Evolutionary conservation across 2,329 filamentous ascomycete genomes (phyloP), one percentile per base, ranked within the genome.

Genomic region (Xylaria sp.): DNA sequence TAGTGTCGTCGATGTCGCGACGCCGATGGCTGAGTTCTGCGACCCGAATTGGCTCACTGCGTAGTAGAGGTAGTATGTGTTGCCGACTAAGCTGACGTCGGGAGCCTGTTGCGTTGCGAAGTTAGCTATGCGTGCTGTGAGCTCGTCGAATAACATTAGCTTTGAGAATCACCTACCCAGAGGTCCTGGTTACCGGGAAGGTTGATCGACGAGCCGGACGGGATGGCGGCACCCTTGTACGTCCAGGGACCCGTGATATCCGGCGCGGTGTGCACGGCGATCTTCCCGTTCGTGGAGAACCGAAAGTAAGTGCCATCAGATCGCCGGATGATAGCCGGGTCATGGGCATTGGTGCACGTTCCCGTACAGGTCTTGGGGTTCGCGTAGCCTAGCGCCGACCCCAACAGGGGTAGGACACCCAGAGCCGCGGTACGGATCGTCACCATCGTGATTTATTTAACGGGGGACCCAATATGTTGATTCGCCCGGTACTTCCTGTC

Each of bases 31-130:
- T 0, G 86, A 89, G 76, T 83, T 79, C 70, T 90, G 88, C 0
- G 82, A 84, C 0, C 89, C 89, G 70, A 90, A 90, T 0, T 84
- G 81, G 42, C 85, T 88, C n/a, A 91, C 88, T 1, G 86, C 82
- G 78, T 92, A 91, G 83, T 90, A 91, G n/a, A 92, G 83, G 74
- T 89, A 85, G 79, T 89, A 90, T 6, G 84, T 81, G 63, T 79
- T 81, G 69, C 85, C 86, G n/a, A 92, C 82, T 17, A 86, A 79
- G 20, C 81, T 78, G 15, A 90, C 86, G 71, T 92, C 89, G 0
- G 90, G 90, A 1, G 90, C 90, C 88, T 89, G 48, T 9, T 33
- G 15, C 42, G 7, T 51, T 38, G 3, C 4, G 0, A 26, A 49
- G n/a, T 59, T 59, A 63, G 61, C 40, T 10, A 13, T 6, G 13